A percentile compares a stretch with the other conserved stretches of the same genome.
These are phyloP conservation scores for Cyberlindnera meyerae DNA, from an alignment of 805 yeast species.

Conservation along the genomic window DNA sequence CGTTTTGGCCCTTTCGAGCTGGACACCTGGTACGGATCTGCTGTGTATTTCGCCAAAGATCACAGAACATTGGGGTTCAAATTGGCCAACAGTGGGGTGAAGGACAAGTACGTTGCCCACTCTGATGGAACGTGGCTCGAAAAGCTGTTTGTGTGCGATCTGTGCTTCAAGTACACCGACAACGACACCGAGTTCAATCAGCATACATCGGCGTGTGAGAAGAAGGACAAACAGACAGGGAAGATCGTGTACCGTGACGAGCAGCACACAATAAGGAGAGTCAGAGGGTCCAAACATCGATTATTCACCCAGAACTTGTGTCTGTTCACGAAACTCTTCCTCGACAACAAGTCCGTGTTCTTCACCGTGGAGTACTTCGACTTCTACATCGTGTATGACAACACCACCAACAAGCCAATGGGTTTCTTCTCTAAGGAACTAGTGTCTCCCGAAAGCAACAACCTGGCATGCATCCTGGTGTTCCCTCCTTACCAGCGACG, in stretches of 20 bases:
- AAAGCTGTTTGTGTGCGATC: conserved; percentile 65
- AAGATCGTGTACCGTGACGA: conserved; percentile 61
- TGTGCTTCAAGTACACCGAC: conserved; percentile 79
- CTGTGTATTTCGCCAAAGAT: conserved; percentile 62
- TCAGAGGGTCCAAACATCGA: conserved; percentile 59
- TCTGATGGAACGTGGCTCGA: conserved; percentile 47
- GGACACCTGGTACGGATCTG: conserved; percentile 84
- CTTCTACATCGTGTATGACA: conserved; percentile 68
- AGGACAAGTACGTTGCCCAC: conserved; percentile 6
- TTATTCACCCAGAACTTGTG: conserved; percentile 79
- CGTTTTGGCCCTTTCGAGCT: conserved; percentile 64
- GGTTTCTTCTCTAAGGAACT: conserved; percentile 92
- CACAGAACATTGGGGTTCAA: conserved; percentile 43
- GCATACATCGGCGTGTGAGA: conserved; percentile 48
- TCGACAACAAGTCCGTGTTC: conserved; percentile 85
- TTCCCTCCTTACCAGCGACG: conserved; percentile 89
- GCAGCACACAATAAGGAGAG: conserved; percentile 50
- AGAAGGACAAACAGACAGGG: conserved; percentile 51
- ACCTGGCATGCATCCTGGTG: conserved; percentile 84
- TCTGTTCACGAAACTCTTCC: conserved; percentile 78
- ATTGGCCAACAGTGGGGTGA: conserved; percentile 19
- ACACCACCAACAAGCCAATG: conserved; percentile 50
- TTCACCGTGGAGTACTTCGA: conserved; percentile 76
- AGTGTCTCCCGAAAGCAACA: conserved; percentile 70
- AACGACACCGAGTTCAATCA: conserved; percentile 35